Conservation (phyloP, 176 grass and related monocot genomes). For the Alopecurus myosuroides region DNA sequence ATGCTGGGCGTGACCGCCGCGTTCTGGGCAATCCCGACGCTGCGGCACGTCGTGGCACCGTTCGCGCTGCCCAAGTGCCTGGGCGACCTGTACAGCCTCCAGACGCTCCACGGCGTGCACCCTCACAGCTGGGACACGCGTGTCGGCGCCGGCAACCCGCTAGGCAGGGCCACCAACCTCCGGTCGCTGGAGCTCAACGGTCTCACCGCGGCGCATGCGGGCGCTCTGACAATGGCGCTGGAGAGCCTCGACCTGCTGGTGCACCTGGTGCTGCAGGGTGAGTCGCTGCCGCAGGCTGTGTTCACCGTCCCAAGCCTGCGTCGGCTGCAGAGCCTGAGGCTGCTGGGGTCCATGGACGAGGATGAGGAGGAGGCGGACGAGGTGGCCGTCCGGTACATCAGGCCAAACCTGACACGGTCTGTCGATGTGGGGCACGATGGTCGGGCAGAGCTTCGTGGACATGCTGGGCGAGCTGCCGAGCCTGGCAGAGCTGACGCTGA, state of each 20-base stretch:
- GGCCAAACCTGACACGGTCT: slow-evolving; percentile 36
- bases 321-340: slow-evolving; percentile 44
- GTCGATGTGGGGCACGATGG: slow-evolving; percentile 37
- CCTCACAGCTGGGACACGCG: slow-evolving; percentile 23
- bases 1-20: slow-evolving; percentile 24
- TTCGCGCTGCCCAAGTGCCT: slow-evolving; percentile 34
- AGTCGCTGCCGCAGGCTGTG: slow-evolving; percentile 36
- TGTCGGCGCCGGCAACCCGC: neutral
- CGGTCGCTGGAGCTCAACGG: slow-evolving; percentile 35
- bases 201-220: slow-evolving; percentile 20
- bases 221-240: slow-evolving; percentile 15
- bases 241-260: slow-evolving; percentile 45
- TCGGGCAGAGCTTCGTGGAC: slow-evolving; percentile 41
- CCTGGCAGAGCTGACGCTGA: slow-evolving; percentile 31
- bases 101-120: slow-evolving; percentile 42
- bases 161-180: slow-evolving; percentile 38
- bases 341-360: slow-evolving; percentile 25
- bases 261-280: slow-evolving; percentile 33
- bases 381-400: slow-evolving; percentile 26
- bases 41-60: slow-evolving; percentile 40
- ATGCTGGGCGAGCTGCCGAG: slow-evolving; percentile 44
- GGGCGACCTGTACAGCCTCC: slow-evolving; percentile 40
- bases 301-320: slow-evolving; percentile 35
- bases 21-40: slow-evolving; percentile 51
- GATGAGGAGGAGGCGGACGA: neutral